Evolutionary conservation across 768 basidiomycete species (phyloP).

Genomic region (Amanita inopinata): DNA sequence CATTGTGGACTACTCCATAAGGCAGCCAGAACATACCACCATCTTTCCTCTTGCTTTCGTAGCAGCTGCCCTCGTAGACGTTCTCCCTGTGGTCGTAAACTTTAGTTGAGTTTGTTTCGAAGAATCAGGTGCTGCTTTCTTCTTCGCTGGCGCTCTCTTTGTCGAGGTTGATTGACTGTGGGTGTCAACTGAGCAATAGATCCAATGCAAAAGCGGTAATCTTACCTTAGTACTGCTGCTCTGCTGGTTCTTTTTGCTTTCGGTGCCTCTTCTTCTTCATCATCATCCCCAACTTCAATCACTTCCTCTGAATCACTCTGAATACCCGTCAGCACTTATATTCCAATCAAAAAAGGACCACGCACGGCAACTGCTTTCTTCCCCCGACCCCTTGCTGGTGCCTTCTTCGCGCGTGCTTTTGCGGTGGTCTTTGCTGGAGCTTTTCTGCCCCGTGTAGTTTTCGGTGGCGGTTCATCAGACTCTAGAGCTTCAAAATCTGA

Average conservation of each 20-base stretch:
- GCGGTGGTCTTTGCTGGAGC: constrained; percentile 29
- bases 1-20: not conserved
- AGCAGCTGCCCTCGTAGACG: constrained; percentile 57
- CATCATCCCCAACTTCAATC: constrained; percentile 47
- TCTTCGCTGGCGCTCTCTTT: constrained; percentile 33
- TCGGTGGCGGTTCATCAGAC: constrained; percentile 35
- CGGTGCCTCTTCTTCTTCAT: constrained; percentile 36
- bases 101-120: constrained; percentile 47
- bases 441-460: constrained; percentile 23
- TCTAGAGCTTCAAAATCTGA: constrained; percentile 47
- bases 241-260: constrained; percentile 52
- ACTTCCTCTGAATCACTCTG: constrained; percentile 38
- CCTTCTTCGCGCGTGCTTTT: no score
- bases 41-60: constrained; percentile 57
- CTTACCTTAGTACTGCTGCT: constrained; percentile 56
- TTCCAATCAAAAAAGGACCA: not conserved
- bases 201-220: not conserved
- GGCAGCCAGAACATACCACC: constrained; percentile 27
- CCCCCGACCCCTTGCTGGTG: constrained; percentile 35
- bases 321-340: not conserved
- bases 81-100: constrained; percentile 53
- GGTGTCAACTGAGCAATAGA: constrained; percentile 12
- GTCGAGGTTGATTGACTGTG: constrained; percentile 21
- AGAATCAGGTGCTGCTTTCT: constrained; percentile 42
- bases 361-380: constrained; percentile 39